Conservation (phyloP, 2,329 filamentous ascomycete genomes). For the Aspergillus persii region DNA sequence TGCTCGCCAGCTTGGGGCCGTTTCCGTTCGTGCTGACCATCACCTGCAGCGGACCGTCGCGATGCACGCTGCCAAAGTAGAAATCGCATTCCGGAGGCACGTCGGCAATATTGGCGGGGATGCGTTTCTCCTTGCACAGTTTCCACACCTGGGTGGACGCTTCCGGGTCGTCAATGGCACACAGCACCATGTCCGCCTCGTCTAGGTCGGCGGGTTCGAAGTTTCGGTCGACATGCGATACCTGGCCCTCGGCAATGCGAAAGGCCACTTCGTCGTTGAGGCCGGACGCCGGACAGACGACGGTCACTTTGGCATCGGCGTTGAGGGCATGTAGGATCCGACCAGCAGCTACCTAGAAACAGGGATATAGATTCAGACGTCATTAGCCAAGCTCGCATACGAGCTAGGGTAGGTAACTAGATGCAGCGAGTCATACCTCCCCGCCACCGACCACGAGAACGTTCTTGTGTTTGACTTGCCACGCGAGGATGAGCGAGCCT, state of each 20-base stretch:
- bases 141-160: conserved; percentile 93
- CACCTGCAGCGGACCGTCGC: conserved; percentile 91
- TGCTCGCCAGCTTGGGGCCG: conserved; percentile 83
- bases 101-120: conserved; percentile 94
- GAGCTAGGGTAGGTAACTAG: not conserved
- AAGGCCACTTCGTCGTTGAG: conserved; percentile 86
- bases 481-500: conserved; percentile 90
- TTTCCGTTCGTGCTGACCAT: conserved; percentile 99
- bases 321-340: conserved; percentile 93
- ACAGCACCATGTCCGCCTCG: conserved; percentile 79
- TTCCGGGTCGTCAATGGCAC: conserved; percentile 87
- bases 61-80: conserved; percentile 94
- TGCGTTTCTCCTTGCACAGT: conserved; percentile 78
- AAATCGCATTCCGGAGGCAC: conserved; percentile 97
- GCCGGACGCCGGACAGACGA: conserved; percentile 75
- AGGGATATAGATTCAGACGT: conserved; percentile 12
- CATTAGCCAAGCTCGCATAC: not conserved
- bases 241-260: conserved; percentile 71
- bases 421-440: conserved; percentile 60
- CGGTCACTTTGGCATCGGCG: conserved; percentile 84
- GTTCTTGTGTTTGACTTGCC: conserved; percentile 86
- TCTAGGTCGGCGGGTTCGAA: conserved; percentile 89
- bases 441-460: conserved; percentile 93
- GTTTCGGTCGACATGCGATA: conserved; percentile 75
- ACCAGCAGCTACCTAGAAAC: conserved; percentile 79